Evolutionary conservation across 306 rosid genomes (phyloP).

Genomic region (Quercus dentata): DNA sequence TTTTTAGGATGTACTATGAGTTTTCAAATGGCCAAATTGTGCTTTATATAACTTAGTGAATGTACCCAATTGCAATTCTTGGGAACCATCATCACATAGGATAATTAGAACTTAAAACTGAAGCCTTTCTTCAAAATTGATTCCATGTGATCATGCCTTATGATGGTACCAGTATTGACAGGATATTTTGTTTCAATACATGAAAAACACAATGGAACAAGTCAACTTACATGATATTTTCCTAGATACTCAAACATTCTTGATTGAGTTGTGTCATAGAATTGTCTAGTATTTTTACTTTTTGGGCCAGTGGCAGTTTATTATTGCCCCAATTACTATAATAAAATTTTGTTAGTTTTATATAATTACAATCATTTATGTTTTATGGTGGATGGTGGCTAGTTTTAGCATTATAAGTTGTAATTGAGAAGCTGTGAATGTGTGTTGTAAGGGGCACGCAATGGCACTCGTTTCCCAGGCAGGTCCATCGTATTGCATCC

Average conservation of each 20-base stretch:
- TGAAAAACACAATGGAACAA: not conserved
- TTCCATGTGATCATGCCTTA: not conserved
- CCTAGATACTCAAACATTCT: not conserved
- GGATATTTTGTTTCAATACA: not conserved
- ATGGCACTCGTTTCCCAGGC: constrained; percentile 59
- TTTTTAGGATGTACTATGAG: not conserved
- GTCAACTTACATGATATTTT: not conserved
- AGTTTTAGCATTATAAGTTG: not conserved
- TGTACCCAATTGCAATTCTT: not conserved
- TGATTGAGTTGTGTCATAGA: constrained; percentile 1
- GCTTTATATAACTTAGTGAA: not conserved
- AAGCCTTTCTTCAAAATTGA: not conserved
- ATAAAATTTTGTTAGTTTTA: not conserved
- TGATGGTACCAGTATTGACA: not conserved
- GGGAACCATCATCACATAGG: not conserved
- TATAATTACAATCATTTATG: not conserved
- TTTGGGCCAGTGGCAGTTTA: not conserved
- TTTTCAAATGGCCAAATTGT: not conserved
- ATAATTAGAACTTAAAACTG: not conserved
- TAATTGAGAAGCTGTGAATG: not conserved
- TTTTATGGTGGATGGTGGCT: not conserved
- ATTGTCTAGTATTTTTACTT: not conserved
- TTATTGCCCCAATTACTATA: not conserved
- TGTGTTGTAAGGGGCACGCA: constrained; percentile 14
- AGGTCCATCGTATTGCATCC: constrained; percentile 32